Percentiles rank a stretch among this genome's conserved stretches.
Conservation (phyloP, 768 basidiomycete species). For the Pholiota conissans region DNA sequence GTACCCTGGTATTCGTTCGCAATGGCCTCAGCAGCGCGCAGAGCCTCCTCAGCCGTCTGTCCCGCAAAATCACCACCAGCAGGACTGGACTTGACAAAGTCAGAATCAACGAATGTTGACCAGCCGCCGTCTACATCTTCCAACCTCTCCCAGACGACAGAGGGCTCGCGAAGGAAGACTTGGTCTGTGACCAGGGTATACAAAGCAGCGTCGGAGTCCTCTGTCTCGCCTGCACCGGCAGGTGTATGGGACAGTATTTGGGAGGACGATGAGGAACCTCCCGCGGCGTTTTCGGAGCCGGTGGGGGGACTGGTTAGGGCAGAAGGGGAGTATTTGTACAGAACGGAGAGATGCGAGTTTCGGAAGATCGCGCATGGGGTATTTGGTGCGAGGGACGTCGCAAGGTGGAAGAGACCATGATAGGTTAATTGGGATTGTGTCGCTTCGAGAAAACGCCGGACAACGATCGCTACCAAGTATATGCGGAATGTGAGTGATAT, state of each 20-base stretch:
- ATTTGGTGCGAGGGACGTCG: constrained; percentile 54
- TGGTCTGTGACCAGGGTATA: constrained; percentile 88
- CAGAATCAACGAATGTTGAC: constrained; percentile 76
- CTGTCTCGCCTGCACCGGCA: not conserved
- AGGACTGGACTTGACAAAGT: constrained; percentile 63
- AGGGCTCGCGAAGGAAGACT: constrained; percentile 72
- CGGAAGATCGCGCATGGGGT: constrained; percentile 85
- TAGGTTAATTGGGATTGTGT: constrained; percentile 87
- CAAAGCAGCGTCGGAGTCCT: constrained; percentile 41
- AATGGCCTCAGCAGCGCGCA: constrained; percentile 49
- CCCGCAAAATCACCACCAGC: constrained; percentile 83
- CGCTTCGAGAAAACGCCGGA: constrained; percentile 66
- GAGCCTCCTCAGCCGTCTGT: constrained; percentile 61
- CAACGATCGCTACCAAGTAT: constrained; percentile 54
- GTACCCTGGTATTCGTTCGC: constrained; percentile 33
- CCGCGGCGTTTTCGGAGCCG: not conserved
- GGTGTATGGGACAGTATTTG: constrained; percentile 3
- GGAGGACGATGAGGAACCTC: constrained; percentile 11
- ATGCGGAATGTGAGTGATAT: not conserved
- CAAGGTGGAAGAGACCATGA: constrained; percentile 81
- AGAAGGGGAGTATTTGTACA: constrained; percentile 57
- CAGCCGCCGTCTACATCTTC: constrained; percentile 84
- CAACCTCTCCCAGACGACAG: constrained; percentile 88
- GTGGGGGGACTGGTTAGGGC: constrained; percentile 3
- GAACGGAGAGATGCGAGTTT: constrained; percentile 85